Conservation (phyloP, 148 eudicot species). For the Rhododendron williamsianum region DNA sequence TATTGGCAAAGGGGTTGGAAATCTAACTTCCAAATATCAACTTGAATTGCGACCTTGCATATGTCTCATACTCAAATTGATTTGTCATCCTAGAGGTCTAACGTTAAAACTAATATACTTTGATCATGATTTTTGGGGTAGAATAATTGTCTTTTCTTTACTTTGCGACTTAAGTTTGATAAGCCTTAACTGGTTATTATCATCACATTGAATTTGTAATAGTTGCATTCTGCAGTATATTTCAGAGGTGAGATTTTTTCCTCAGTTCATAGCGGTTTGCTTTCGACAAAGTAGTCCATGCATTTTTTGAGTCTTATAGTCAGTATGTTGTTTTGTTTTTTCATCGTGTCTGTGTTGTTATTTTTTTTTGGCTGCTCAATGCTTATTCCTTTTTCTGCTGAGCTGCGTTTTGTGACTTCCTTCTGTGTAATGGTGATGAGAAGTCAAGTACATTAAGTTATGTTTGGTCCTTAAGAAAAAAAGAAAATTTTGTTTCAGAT, state of each 20-base stretch:
- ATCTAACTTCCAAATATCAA: neutral
- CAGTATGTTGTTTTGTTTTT: neutral
- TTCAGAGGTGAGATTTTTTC: neutral
- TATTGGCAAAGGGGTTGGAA: neutral
- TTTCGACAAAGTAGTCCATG: neutral
- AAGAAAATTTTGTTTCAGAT: neutral
- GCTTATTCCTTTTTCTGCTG: neutral
- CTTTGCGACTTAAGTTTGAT: neutral
- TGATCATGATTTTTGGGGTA: neutral
- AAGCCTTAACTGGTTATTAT: neutral
- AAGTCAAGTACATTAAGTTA: neutral
- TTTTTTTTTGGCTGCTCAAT: slow-evolving; percentile 1
- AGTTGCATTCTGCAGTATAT: neutral
- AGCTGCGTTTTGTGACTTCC: neutral
- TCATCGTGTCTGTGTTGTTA: neutral
- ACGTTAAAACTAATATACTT: neutral
- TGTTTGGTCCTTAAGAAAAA: neutral
- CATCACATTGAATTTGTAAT: neutral
- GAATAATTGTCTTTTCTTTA: neutral
- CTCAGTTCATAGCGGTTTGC: neutral
- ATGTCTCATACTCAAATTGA: neutral
- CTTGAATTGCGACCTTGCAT: neutral
- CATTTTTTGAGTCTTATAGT: neutral
- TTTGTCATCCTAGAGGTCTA: neutral
- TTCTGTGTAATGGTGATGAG: neutral